A percentile compares a stretch with the other conserved stretches of the same genome.
Evolutionary conservation across 805 yeast genomes (phyloP).

Genomic region (Scheffersomyces amazonensis): DNA sequence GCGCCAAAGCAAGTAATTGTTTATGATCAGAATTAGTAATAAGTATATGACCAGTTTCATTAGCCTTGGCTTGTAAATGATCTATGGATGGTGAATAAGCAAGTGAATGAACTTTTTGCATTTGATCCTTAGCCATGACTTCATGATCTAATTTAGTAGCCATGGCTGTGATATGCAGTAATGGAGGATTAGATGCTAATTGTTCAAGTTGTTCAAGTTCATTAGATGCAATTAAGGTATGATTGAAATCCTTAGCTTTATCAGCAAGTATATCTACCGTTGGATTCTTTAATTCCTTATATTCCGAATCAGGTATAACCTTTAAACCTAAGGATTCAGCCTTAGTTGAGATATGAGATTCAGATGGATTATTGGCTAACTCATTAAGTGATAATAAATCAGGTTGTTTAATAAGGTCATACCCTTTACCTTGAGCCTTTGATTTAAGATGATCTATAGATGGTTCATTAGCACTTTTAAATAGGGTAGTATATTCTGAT

Average conservation of each 20-base stretch:
- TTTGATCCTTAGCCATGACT: constrained; percentile 7
- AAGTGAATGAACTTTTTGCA: constrained; percentile 13
- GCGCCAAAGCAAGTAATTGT: constrained; percentile 5
- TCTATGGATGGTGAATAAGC: constrained; percentile 18
- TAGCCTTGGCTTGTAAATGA: constrained; percentile 13
- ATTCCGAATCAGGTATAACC: constrained; percentile 1
- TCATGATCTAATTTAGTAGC: constrained; percentile 10
- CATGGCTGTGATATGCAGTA: constrained; percentile 12
- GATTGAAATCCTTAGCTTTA: constrained; percentile 16
- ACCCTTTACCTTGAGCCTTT: constrained; percentile 13
- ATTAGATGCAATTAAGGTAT: constrained; percentile 12
- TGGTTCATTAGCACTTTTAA: constrained; percentile 26
- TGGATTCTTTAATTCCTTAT: constrained; percentile 6
- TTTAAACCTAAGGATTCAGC: constrained; percentile 6
- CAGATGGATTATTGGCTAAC: constrained; percentile 14
- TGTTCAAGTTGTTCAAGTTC: constrained; percentile 12
- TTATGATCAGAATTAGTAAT: constrained; percentile 8
- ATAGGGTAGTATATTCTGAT: constrained; percentile 30
- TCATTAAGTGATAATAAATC: constrained; percentile 7
- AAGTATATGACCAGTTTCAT: constrained; percentile 6
- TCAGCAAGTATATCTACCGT: constrained; percentile 18
- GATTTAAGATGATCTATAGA: constrained; percentile 17
- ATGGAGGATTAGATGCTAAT: constrained; percentile 15
- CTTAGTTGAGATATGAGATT: constrained; percentile 14
- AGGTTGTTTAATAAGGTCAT: constrained; percentile 6